Evolutionary conservation across 352 stramenopile species (phyloP).

Genomic region (Phytophthora megakarya): DNA sequence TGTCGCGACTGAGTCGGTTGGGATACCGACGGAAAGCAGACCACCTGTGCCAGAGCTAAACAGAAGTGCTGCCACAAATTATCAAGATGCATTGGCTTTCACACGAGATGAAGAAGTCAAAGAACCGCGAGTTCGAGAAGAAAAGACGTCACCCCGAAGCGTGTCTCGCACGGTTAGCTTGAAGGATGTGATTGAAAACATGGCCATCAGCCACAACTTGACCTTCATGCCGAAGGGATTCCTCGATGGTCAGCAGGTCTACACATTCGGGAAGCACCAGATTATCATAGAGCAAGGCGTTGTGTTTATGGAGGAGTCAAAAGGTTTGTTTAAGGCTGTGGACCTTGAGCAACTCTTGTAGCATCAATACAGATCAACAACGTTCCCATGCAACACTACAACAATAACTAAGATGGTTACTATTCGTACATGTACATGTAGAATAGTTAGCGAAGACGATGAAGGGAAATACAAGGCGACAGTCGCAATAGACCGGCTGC

Average conservation of each 20-base stretch:
- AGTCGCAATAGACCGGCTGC: conserved; percentile 20
- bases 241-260: conserved; percentile 83
- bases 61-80: conserved; percentile 52
- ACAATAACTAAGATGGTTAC: no score
- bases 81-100: conserved; percentile 78
- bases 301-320: conserved; percentile 70
- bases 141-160: conserved; percentile 29
- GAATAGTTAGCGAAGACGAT: background rate
- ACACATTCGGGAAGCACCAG: conserved; percentile 76
- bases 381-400: no score
- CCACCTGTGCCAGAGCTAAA: conserved; percentile 59
- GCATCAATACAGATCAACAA: no score
- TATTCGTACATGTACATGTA: no score
- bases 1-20: conserved; percentile 37
- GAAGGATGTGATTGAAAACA: conserved; percentile 84
- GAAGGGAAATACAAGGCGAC: conserved; percentile 12
- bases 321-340: conserved; percentile 71
- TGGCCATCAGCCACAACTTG: conserved; percentile 80
- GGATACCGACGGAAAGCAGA: conserved; percentile 13
- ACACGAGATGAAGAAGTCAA: conserved; percentile 39
- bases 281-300: conserved; percentile 89
- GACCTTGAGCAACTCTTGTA: conserved; percentile 78
- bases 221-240: conserved; percentile 81
- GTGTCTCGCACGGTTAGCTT: conserved; percentile 63
- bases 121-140: conserved; percentile 20